Percentiles rank a stretch among this genome's conserved stretches.
Conservation (phyloP, 768 basidiomycete genomes). For the Leccinellum albellum region DNA sequence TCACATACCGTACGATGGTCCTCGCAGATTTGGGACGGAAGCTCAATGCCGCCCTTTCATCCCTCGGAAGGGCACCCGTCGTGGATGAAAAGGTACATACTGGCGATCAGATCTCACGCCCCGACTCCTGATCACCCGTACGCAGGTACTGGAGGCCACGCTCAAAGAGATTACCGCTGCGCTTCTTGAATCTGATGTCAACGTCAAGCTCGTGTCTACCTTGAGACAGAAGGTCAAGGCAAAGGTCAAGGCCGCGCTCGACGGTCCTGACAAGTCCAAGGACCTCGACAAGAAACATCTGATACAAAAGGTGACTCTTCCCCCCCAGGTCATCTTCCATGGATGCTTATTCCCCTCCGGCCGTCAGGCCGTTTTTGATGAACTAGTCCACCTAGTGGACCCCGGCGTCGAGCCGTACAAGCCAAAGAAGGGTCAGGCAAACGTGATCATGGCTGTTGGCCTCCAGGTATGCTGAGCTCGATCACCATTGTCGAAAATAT, state of each 20-base stretch:
- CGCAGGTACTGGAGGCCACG: conserved; percentile 85
- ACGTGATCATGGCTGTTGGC: conserved; percentile 97
- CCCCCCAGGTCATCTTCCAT: not conserved
- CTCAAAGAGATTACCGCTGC: conserved; percentile 95
- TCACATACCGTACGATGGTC: conserved; percentile 65
- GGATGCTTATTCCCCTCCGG: conserved; percentile 10
- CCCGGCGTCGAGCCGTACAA: conserved; percentile 95
- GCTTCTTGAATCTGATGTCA: conserved; percentile 94
- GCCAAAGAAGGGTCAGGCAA: conserved; percentile 90
- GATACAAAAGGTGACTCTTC: conserved; percentile 73
- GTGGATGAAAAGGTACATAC: conserved; percentile 81
- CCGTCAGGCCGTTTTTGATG: conserved; percentile 88
- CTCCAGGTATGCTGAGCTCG: conserved; percentile 61
- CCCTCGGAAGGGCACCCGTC: conserved; percentile 79
- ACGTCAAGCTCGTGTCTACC: conserved; percentile 90
- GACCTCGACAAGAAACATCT: conserved; percentile 82
- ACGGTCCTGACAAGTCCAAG: conserved; percentile 68
- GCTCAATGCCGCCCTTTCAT: conserved; percentile 90
- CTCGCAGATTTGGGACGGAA: conserved; percentile 91
- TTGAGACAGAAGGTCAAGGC: conserved; percentile 86
- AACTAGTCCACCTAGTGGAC: conserved; percentile 91
- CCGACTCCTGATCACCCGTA: not conserved
- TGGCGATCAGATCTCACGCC: conserved; percentile 12
- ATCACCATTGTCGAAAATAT: not conserved
- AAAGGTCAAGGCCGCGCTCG: conserved; percentile 81